Evolutionary conservation across 2,329 filamentous ascomycete species (phyloP).

Genomic region (Alternaria consortialis): DNA sequence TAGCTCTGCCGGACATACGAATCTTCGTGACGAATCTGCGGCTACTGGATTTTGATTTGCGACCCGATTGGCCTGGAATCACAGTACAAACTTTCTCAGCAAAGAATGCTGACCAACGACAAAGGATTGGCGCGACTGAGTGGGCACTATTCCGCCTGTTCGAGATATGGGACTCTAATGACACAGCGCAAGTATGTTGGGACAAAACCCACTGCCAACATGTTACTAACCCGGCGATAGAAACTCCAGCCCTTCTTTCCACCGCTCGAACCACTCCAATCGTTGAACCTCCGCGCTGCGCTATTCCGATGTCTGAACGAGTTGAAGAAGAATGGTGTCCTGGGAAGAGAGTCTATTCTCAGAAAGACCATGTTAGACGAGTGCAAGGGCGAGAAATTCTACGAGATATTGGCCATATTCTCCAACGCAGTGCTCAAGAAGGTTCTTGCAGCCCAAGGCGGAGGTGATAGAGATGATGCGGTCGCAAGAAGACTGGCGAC

Average conservation of each 20-base stretch:
- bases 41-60: conserved; percentile 79
- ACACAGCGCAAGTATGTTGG: conserved; percentile 71
- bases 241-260: conserved; percentile 93
- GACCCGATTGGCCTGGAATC: conserved; percentile 82
- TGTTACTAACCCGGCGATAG: conserved; percentile 53
- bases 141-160: conserved; percentile 93
- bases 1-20: conserved; percentile 40
- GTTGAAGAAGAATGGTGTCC: conserved; percentile 83
- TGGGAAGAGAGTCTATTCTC: conserved; percentile 81
- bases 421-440: conserved; percentile 84
- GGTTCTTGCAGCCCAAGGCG: conserved; percentile 62
- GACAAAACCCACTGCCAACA: not conserved
- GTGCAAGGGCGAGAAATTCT: conserved; percentile 89
- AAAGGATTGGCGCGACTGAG: conserved; percentile 82
- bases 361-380: conserved; percentile 97
- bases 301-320: conserved; percentile 83
- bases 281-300: conserved; percentile 85
- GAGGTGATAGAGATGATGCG: conserved; percentile 33
- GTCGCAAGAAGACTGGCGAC: conserved; percentile 63
- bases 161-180: conserved; percentile 79
- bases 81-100: conserved; percentile 73
- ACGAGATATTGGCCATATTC: conserved; percentile 84
- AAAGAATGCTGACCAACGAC: conserved; percentile 79
- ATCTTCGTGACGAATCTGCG: conserved; percentile 85
- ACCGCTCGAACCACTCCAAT: conserved; percentile 87